Base-by-base conservation (phyloP, 2,329 filamentous ascomycete genomes). In the Colletotrichum graminicola region DNA sequence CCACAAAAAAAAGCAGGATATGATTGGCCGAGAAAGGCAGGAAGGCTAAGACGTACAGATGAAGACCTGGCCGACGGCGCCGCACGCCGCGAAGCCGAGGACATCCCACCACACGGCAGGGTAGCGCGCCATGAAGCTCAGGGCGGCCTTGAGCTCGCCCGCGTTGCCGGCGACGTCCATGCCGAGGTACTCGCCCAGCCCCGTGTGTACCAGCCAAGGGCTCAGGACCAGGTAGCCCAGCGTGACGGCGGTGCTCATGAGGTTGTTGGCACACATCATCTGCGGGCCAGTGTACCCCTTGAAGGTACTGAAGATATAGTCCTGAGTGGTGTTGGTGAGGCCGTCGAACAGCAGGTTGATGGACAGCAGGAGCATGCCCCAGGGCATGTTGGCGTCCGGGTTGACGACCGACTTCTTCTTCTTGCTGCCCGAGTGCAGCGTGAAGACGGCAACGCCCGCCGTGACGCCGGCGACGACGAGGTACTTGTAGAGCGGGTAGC, bases 241-340 rank as follows among this genome's bases (percentile, higher is more conserved):
- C 4, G 95, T 98, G 67, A 98, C 85, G 57, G 90, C 78, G 4
- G 94, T 95, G 76, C 90, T 92, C 81, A 98, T 92, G 67, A 97
- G 85, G 80, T 98, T 99, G 82, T 98, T 94, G 49, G 95, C 95
- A 80, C 95, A 97, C 96, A 99, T 99, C 96, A 99, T 99, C 87
- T 99, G 96, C 71, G 95, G 94, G 12, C 96, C 96, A 3, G 90
- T 90, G 80, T 96, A 98, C 18, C 92, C 91, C 74, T 90, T 90
- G 82, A 94, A 97, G 8, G 89, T 87, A 74, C 84, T 82, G 80
- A 98, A 98, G 80, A 99, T 94, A 81, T 97, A 91, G 82, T 99
- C 96, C 85, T 99, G 96, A 2, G 95, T 97, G 65, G 92, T 94
- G 82, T 99, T 99, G 71, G 95, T 98, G 65, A 99, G 87, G 74